phyloP scores from a whole-genome alignment of 495 filamentous ascomycete genomes.

The Talaromyces adpressus region DNA sequence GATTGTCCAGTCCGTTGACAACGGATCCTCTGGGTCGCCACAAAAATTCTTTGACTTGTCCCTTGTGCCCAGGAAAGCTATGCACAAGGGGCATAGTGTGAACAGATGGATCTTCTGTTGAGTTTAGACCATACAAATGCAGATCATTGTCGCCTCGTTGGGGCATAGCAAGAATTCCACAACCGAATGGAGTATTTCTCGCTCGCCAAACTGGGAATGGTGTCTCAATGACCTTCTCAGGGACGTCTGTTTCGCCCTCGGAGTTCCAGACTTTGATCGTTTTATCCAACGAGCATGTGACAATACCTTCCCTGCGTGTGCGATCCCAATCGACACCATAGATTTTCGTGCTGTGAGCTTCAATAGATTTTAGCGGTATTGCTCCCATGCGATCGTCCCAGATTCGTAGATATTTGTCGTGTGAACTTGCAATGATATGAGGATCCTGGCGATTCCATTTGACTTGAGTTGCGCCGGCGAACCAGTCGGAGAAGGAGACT shows the following conservation, averaged over 20 bases:
- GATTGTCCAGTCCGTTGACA: constrained; percentile 69
- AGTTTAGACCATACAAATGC: constrained; percentile 74
- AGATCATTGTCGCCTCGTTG: constrained; percentile 78
- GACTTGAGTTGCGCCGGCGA: constrained; percentile 90
- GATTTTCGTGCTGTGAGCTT: constrained; percentile 90
- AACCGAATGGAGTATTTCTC: constrained; percentile 88
- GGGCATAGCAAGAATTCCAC: constrained; percentile 84
- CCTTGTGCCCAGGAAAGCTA: constrained; percentile 73
- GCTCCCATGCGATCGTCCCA: constrained; percentile 87
- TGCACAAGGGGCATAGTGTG: constrained; percentile 52
- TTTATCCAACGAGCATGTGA: constrained; percentile 86
- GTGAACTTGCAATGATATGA: constrained; percentile 80
- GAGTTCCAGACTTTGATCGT: constrained; percentile 96
- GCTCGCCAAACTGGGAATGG: constrained; percentile 89
- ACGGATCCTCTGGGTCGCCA: constrained; percentile 75
- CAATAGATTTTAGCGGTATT: constrained; percentile 70
- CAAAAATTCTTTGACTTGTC: constrained; percentile 88
- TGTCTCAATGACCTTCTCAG: constrained; percentile 69
- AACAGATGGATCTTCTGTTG: constrained; percentile 34
- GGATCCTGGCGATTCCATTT: constrained; percentile 89
- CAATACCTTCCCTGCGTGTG: constrained; percentile 57
- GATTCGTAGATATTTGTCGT: constrained; percentile 77
- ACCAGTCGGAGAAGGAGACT: constrained; percentile 87
- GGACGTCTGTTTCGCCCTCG: constrained; percentile 49
- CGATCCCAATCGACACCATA: constrained; percentile 96